phyloP scores from a whole-genome alignment of 768 basidiomycete genomes.

The Sistotremastrum niveocremeum region DNA sequence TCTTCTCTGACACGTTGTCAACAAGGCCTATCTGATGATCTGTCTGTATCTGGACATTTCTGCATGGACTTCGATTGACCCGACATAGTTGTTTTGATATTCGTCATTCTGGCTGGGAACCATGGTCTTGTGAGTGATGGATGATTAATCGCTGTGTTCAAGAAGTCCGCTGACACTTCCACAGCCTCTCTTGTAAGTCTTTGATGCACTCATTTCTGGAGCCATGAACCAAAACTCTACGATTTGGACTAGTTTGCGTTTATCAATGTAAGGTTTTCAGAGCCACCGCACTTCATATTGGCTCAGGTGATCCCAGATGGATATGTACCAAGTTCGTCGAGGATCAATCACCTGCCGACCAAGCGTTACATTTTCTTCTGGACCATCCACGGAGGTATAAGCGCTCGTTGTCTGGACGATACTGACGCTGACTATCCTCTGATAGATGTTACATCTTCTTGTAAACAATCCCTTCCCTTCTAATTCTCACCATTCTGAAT shows the following conservation, averaged over 20 bases:
- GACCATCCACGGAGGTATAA: slow-evolving; percentile 75
- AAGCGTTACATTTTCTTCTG: slow-evolving; percentile 82
- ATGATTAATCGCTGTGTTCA: not conserved
- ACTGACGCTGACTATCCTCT: no score
- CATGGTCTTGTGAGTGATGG: slow-evolving; percentile 72
- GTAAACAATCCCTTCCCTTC: no score
- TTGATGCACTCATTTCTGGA: not conserved
- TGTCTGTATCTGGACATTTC: no score
- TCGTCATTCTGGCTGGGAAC: slow-evolving; percentile 83
- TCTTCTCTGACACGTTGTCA: no score
- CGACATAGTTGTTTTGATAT: slow-evolving; percentile 23
- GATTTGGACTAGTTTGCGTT: slow-evolving; percentile 44
- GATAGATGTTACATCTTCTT: no score
- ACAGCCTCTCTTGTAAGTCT: slow-evolving; percentile 75
- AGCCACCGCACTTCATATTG: no score
- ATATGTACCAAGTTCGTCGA: slow-evolving; percentile 47
- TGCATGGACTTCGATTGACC: no score
- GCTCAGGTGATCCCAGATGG: slow-evolving; percentile 28
- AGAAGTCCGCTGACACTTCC: not conserved
- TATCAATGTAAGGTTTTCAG: slow-evolving; percentile 32
- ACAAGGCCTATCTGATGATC: no score
- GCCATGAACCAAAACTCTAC: no score
- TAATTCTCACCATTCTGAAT: slow-evolving; percentile 52
- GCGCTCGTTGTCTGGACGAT: no score
- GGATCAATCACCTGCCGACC: slow-evolving; percentile 41